Base-by-base conservation (phyloP, 306 rosid genomes). In the Morella rubra region DNA sequence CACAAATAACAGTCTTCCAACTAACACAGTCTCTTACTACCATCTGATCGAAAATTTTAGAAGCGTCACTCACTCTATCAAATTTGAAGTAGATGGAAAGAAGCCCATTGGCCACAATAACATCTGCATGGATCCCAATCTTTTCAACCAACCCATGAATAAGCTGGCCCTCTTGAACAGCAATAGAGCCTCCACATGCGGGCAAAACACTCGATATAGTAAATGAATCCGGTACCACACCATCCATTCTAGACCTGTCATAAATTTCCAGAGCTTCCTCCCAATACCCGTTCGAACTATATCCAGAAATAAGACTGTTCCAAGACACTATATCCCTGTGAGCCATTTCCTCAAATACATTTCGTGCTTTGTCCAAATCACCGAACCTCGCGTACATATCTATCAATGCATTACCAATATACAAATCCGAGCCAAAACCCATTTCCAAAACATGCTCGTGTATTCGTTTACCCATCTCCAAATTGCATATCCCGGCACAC, bases 1-100 rank as follows among this genome's bases (percentile, higher is more conserved):
- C 91, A 71, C 87, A 89, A 82, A 91, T 78, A 78, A 89, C 69
- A 74, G 94, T 60, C 3, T 91, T 91, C 91, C 90, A 91, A 5
- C 91, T 83, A 37, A 91, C 85, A 4, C 80, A 77, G 73, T 82
- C 91, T 81, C 88, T 86, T 0, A 70, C 81, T 10, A 60, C 75
- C 93, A 86, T 91, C 77, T 84, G 88, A 68, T 76, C 82, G 12
- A 89, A 91, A 79, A 89, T 73, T 15, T 4, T 58, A 44, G 82
- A 80, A 15, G 81, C 81, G 54, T 83, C 83, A 71, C 76, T 37
- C 8, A 44, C 64, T 65, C 76, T 44, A 44, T 71, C 61, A 66
- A 76, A 79, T 52, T 76, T 83, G 67, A 83, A 72, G 53, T 83
- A 83, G 78, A 83, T 79, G 70, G 86, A 59, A 72, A 83, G 84